phyloP scores from a whole-genome alignment of 1,139 yeast genomes.

The Taphrina communis region DNA sequence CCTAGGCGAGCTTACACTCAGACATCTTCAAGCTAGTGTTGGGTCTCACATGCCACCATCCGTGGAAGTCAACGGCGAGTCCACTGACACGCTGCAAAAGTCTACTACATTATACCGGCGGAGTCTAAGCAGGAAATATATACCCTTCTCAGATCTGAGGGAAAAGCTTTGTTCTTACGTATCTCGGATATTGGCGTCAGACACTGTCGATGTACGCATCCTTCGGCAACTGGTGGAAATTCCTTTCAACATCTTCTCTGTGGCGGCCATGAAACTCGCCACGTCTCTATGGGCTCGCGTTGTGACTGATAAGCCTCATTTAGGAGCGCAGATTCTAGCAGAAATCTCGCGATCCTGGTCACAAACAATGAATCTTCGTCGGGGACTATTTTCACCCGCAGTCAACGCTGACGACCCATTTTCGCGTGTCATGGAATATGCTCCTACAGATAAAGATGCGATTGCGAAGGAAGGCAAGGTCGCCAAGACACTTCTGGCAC shows the following conservation, averaged over 20 bases:
- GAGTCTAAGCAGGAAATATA: slow-evolving; percentile 40
- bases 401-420: slow-evolving; percentile 67
- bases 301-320: slow-evolving; percentile 67
- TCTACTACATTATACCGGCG: slow-evolving; percentile 13
- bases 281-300: slow-evolving; percentile 81
- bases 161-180: slow-evolving; percentile 46
- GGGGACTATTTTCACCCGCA: slow-evolving; percentile 71
- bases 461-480: slow-evolving; percentile 50
- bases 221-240: slow-evolving; percentile 59
- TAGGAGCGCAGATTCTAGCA: slow-evolving; percentile 67
- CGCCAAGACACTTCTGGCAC: slow-evolving; percentile 66
- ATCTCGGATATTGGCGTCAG: slow-evolving; percentile 45
- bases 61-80: background rate
- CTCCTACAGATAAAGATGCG: slow-evolving; percentile 75
- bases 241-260: slow-evolving; percentile 72
- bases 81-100: slow-evolving; percentile 4
- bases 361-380: slow-evolving; percentile 61
- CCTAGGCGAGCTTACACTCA: slow-evolving; percentile 27
- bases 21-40: slow-evolving; percentile 18
- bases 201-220: slow-evolving; percentile 43
- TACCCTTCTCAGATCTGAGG: slow-evolving; percentile 44
- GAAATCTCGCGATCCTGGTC: slow-evolving; percentile 77
- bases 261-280: slow-evolving; percentile 68
- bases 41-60: slow-evolving; percentile 1
- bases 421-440: slow-evolving; percentile 79